Conservation (phyloP, 352 stramenopile species). For the Detonula confervacea region DNA sequence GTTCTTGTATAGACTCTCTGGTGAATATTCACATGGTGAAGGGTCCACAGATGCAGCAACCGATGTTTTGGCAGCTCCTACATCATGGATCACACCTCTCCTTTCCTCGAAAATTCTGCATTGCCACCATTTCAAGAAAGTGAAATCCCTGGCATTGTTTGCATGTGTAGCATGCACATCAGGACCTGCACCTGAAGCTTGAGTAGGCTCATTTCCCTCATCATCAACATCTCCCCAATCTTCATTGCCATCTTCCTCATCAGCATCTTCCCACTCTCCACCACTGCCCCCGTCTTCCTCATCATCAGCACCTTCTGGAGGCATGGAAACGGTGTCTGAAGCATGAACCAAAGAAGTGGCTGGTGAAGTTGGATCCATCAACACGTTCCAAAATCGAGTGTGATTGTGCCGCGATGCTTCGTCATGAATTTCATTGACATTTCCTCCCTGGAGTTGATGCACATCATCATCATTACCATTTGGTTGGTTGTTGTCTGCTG, state of each 20-base stretch:
- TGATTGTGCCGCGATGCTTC: conserved; percentile 19
- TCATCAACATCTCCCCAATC: background rate
- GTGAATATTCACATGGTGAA: conserved; percentile 18
- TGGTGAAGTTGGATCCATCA: conserved; percentile 35
- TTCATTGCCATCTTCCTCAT: conserved; percentile 16
- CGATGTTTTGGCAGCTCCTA: background rate
- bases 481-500: background rate
- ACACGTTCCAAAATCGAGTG: conserved; percentile 49
- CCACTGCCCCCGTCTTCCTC: conserved; percentile 9
- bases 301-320: conserved; percentile 24
- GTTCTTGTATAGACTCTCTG: conserved; percentile 26
- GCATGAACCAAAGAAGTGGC: background rate
- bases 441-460: background rate
- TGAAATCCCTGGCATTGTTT: conserved; percentile 44
- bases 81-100: background rate
- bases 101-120: conserved; percentile 33
- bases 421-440: conserved; percentile 18
- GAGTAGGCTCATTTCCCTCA: conserved; percentile 10
- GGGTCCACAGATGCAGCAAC: no score
- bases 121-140: conserved; percentile 56
- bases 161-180: conserved; percentile 9
- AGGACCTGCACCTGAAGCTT: background rate
- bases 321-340: conserved; percentile 21
- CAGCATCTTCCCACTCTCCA: conserved; percentile 29
- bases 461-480: background rate